Percentiles rank a stretch among this genome's conserved stretches.
These are phyloP conservation scores for Rhodotorula sp. DNA, from an alignment of 1,284 basidiomycete genomes.

Conservation along the genomic window DNA sequence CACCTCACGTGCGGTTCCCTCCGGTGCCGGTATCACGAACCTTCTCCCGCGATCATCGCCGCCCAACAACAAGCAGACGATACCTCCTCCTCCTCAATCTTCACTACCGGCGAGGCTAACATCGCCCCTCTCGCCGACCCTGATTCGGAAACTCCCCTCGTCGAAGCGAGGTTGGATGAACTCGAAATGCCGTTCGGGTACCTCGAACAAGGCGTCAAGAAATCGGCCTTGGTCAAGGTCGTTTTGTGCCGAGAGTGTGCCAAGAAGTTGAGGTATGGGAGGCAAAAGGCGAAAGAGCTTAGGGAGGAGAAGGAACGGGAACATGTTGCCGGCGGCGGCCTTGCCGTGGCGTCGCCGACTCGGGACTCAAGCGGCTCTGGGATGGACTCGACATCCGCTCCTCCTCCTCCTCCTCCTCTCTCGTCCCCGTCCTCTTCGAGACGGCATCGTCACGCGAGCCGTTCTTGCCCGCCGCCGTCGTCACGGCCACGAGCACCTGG, in stretches of 20 bases:
- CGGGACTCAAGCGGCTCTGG: no score
- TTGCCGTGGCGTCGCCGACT: no score
- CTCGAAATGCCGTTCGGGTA: constrained; percentile 88
- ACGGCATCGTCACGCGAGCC: no score
- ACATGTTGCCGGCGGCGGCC: no score
- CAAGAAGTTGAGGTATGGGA: constrained; percentile 75
- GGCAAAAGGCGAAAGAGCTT: constrained; percentile 40
- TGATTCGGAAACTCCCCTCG: constrained; percentile 38
- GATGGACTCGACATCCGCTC: no score
- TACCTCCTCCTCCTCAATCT: constrained; percentile 34
- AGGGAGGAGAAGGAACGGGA: not conserved
- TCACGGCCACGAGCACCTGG: no score
- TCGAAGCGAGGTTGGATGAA: constrained; percentile 27
- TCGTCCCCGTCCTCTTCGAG: no score
- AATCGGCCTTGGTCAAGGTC: constrained; percentile 82
- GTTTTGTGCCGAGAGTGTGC: constrained; percentile 74
- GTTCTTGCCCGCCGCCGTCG: no score
- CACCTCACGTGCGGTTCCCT: constrained; percentile 73
- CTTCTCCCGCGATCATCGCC: constrained; percentile 29
- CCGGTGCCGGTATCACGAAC: constrained; percentile 68
- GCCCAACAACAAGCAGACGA: constrained; percentile 42
- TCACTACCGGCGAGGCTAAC: constrained; percentile 49
- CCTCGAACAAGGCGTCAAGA: constrained; percentile 68
- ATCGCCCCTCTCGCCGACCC: constrained; percentile 14
- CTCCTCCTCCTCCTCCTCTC: no score